Evolutionary conservation across 768 basidiomycete species (phyloP).

Genomic region (Myochromella boudieri): DNA sequence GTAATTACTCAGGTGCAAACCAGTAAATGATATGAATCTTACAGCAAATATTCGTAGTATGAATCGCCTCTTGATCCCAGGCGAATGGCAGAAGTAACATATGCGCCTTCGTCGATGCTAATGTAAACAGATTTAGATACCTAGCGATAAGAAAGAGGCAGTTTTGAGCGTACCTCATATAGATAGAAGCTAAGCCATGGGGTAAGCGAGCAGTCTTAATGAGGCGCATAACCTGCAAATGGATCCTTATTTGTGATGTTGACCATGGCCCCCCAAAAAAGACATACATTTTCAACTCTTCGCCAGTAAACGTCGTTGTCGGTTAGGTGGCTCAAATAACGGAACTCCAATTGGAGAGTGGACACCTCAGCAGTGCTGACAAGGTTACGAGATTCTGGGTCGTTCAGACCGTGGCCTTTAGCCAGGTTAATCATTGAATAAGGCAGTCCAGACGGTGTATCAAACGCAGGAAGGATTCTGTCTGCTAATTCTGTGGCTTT

Average conservation of each 20-base stretch:
- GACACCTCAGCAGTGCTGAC: conserved; percentile 86
- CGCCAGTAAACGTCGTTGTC: conserved; percentile 81
- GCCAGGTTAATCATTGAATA: conserved; percentile 78
- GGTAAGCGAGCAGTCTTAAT: conserved; percentile 62
- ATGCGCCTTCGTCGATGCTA: conserved; percentile 41
- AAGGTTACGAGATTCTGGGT: conserved; percentile 56
- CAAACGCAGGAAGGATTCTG: conserved; percentile 81
- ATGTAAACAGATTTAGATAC: neutral
- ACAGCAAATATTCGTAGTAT: conserved; percentile 91
- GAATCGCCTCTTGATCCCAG: conserved; percentile 92
- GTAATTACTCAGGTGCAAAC: conserved; percentile 1
- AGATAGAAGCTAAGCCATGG: conserved; percentile 82
- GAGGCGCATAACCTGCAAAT: conserved; percentile 56
- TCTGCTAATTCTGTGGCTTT: conserved; percentile 83
- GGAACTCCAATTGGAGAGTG: conserved; percentile 88
- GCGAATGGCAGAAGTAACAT: conserved; percentile 70
- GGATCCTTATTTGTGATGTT: neutral
- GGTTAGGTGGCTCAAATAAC: conserved; percentile 80
- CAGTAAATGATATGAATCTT: conserved; percentile 18
- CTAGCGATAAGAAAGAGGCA: neutral
- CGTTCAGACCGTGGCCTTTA: conserved; percentile 54
- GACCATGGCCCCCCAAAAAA: neutral
- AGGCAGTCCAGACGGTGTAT: conserved; percentile 81
- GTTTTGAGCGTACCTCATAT: conserved; percentile 57
- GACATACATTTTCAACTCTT: conserved; percentile 66